phyloP scores from a whole-genome alignment of 306 rosid genomes.

The Mimosa bimucronata region DNA sequence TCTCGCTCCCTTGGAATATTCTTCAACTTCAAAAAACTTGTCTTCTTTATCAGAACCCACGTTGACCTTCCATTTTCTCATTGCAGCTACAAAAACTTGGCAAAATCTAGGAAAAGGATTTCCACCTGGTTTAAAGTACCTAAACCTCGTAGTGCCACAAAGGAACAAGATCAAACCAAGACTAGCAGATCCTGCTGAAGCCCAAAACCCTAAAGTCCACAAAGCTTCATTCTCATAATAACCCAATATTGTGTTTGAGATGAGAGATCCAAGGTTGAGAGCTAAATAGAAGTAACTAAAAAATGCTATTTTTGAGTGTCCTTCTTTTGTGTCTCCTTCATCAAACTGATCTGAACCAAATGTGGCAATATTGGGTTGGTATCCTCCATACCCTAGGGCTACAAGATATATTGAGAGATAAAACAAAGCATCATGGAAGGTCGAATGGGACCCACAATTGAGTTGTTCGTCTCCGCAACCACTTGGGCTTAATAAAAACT shows the following conservation, averaged over 20 bases:
- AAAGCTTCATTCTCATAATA: constrained; percentile 75
- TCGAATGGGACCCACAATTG: constrained; percentile 56
- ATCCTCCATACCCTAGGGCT: constrained; percentile 87
- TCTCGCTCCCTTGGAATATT: constrained; percentile 44
- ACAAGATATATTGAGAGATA: constrained; percentile 64
- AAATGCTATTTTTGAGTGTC: constrained; percentile 66
- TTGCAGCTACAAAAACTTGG: constrained; percentile 65
- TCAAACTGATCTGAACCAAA: constrained; percentile 93
- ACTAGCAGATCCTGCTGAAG: constrained; percentile 74
- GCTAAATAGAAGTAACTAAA: constrained; percentile 90
- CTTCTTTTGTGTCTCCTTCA: constrained; percentile 65
- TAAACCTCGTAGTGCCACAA: constrained; percentile 68
- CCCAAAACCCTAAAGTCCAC: constrained; percentile 84
- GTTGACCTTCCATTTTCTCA: constrained; percentile 66
- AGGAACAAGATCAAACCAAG: constrained; percentile 68
- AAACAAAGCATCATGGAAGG: constrained; percentile 45
- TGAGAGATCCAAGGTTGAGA: constrained; percentile 74
- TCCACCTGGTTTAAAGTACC: constrained; percentile 67
- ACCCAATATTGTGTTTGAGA: constrained; percentile 78
- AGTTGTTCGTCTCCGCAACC: constrained; percentile 68
- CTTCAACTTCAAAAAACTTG: constrained; percentile 50
- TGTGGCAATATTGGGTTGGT: constrained; percentile 81
- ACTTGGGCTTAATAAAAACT: constrained; percentile 61
- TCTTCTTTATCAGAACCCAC: constrained; percentile 34
- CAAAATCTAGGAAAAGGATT: constrained; percentile 75